Percentiles rank a stretch among this genome's conserved stretches.
These are phyloP conservation scores for Tetratostichococcus sp. DNA, from an alignment of 139 green algal genomes.

Conservation along the genomic window DNA sequence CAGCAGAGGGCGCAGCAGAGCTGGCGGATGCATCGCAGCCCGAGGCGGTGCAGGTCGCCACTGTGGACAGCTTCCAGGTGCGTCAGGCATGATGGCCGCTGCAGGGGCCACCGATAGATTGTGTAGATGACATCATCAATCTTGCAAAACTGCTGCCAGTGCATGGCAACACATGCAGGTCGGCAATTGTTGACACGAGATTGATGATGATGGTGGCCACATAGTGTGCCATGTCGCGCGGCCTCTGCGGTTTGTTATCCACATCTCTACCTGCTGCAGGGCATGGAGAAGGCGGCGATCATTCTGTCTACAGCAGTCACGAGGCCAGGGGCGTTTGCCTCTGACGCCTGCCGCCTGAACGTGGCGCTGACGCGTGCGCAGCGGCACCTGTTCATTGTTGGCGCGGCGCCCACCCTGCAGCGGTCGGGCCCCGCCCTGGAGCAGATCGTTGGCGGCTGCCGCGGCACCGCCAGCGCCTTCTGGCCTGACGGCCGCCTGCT, in stretches of 20 bases:
- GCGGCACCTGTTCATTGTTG: constrained; percentile 65
- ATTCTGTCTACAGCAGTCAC: constrained; percentile 69
- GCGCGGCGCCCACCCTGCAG: constrained; percentile 28
- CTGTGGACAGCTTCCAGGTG: constrained; percentile 83
- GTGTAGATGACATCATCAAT: not conserved
- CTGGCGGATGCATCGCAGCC: not conserved
- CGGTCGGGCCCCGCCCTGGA: constrained; percentile 28
- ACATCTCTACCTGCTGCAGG: no score
- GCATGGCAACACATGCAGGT: no score
- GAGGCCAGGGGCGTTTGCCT: constrained; percentile 26
- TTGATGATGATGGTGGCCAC: no score
- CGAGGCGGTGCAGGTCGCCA: constrained; percentile 53
- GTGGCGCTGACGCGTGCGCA: constrained; percentile 72
- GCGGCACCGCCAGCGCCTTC: not conserved
- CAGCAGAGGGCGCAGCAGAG: not conserved
- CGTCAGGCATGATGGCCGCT: not conserved
- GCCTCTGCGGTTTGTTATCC: no score
- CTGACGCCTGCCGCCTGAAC: constrained; percentile 58
- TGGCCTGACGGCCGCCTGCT: constrained; percentile 6
- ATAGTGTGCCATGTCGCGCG: no score
- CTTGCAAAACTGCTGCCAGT: not conserved
- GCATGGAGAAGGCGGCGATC: constrained; percentile 75
- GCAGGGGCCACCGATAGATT: no score
- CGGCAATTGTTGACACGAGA: no score
- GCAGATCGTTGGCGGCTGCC: constrained; percentile 22